These are phyloP conservation scores for Mycena rosella DNA, from an alignment of 768 basidiomycete genomes.

Conservation along the genomic window DNA sequence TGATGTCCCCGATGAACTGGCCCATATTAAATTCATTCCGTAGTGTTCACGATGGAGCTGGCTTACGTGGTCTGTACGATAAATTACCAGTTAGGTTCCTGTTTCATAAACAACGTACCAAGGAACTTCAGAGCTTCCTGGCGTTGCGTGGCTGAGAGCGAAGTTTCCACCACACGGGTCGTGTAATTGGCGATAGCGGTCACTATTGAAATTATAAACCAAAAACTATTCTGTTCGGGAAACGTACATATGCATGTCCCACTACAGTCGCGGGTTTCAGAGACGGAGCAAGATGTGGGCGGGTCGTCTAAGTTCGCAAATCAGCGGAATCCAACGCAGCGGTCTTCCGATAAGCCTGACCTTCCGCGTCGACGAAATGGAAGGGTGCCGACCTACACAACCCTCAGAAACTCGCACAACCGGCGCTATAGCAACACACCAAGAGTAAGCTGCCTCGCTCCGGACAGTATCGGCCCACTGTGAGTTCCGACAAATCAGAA, in stretches of 20 bases:
- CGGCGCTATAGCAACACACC: constrained; percentile 43
- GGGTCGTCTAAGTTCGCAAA: constrained; percentile 50
- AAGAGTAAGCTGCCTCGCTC: constrained; percentile 52
- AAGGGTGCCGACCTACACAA: constrained; percentile 52
- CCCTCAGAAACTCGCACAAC: neutral
- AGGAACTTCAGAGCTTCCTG: constrained; percentile 69
- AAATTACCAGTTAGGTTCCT: neutral
- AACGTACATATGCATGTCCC: constrained; percentile 56
- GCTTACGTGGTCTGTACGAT: constrained; percentile 6
- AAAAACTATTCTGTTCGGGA: constrained; percentile 37
- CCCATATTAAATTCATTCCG: too few species aligned
- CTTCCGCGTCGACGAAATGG: constrained; percentile 67
- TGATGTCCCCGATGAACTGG: constrained; percentile 63
- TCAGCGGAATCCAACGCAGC: neutral
- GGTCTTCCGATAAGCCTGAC: constrained; percentile 40
- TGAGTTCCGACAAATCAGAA: neutral
- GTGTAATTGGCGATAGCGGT: constrained; percentile 72
- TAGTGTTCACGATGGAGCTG: too few species aligned
- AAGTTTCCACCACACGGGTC: constrained; percentile 57
- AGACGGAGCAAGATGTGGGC: constrained; percentile 62
- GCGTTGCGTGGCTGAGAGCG: constrained; percentile 55
- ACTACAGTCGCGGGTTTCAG: constrained; percentile 60
- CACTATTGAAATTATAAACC: constrained; percentile 45
- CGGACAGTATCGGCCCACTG: constrained; percentile 68
- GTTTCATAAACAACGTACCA: constrained; percentile 43